Conservation (phyloP, 441 rosid genomes). For the Macaranga tanarius region DNA sequence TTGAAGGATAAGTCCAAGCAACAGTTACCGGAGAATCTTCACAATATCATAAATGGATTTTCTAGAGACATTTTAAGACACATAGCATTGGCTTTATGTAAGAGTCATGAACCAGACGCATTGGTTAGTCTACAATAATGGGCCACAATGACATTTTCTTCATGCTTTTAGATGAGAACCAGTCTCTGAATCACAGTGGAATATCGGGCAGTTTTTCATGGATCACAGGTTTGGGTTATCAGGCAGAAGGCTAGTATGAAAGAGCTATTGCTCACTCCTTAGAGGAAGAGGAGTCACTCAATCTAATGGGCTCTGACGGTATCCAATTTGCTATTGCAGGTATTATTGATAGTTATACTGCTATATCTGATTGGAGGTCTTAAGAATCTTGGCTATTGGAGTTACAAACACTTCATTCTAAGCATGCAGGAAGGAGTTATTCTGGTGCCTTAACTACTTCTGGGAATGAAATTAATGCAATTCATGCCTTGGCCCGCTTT, state of each 20-base stretch:
- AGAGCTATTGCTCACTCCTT: constrained; percentile 80
- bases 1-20: constrained; percentile 70
- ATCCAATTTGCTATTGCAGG: constrained; percentile 87
- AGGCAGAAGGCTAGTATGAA: constrained; percentile 89
- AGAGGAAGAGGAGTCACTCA: constrained; percentile 76
- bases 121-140: constrained; percentile 82
- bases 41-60: constrained; percentile 50
- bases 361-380: constrained; percentile 92
- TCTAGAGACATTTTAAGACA: constrained; percentile 69
- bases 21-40: constrained; percentile 60
- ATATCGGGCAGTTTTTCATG: constrained; percentile 51
- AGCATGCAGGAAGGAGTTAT: constrained; percentile 93
- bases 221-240: constrained; percentile 86
- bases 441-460: constrained; percentile 92
- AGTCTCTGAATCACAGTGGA: constrained; percentile 44
- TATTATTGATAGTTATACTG: constrained; percentile 84
- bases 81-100: constrained; percentile 79
- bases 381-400: constrained; percentile 85
- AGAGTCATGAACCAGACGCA: constrained; percentile 72
- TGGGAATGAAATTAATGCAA: constrained; percentile 95
- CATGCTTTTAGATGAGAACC: constrained; percentile 70
- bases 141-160: constrained; percentile 69
- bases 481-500: constrained; percentile 87
- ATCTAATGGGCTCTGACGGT: constrained; percentile 86
- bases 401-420: constrained; percentile 87